Percentiles rank a stretch among this genome's conserved stretches.
phyloP scores from a whole-genome alignment of 2,329 filamentous ascomycete genomes.

The Pseudohalonectria lignicola region DNA sequence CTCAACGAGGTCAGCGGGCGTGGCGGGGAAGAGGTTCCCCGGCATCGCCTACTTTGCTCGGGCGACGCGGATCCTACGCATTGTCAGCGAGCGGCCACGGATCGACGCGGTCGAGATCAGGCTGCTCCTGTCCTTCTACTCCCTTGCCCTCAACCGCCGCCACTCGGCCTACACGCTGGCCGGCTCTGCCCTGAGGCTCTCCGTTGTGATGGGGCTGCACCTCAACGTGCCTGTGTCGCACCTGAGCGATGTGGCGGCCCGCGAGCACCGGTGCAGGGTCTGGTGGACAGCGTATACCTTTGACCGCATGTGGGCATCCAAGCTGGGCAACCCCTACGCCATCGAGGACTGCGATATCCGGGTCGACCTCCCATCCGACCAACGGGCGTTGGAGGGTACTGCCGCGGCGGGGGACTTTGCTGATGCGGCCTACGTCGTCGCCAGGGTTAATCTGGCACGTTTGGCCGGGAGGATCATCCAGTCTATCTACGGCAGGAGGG shows the following conservation, averaged over 20 bases:
- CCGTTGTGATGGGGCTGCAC: slow-evolving; percentile 31
- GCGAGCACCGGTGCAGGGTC: slow-evolving; percentile 27
- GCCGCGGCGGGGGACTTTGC: slow-evolving; percentile 15
- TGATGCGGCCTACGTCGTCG: slow-evolving; percentile 19
- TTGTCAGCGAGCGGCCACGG: slow-evolving; percentile 2
- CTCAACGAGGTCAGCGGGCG: background rate
- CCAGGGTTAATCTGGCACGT: slow-evolving; percentile 25
- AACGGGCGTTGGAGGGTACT: slow-evolving; percentile 7
- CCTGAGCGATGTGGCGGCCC: slow-evolving; percentile 21
- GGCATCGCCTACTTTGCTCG: slow-evolving; percentile 4
- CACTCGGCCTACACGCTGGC: slow-evolving; percentile 17
- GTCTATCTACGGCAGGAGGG: slow-evolving; percentile 19
- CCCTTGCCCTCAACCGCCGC: slow-evolving; percentile 6
- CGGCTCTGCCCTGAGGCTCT: slow-evolving; percentile 29
- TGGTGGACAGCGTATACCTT: slow-evolving; percentile 33
- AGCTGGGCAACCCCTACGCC: slow-evolving; percentile 34
- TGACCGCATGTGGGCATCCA: slow-evolving; percentile 35
- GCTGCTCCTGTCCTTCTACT: slow-evolving; percentile 5
- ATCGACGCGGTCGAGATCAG: slow-evolving; percentile 1
- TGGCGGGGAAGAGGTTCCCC: background rate
- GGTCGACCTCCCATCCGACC: slow-evolving; percentile 28
- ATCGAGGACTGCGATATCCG: slow-evolving; percentile 36
- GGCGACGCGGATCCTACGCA: background rate
- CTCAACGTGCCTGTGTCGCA: slow-evolving; percentile 23
- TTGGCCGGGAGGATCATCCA: slow-evolving; percentile 16